phyloP scores from a whole-genome alignment of 768 basidiomycete genomes.

The Hortiboletus campestris region DNA sequence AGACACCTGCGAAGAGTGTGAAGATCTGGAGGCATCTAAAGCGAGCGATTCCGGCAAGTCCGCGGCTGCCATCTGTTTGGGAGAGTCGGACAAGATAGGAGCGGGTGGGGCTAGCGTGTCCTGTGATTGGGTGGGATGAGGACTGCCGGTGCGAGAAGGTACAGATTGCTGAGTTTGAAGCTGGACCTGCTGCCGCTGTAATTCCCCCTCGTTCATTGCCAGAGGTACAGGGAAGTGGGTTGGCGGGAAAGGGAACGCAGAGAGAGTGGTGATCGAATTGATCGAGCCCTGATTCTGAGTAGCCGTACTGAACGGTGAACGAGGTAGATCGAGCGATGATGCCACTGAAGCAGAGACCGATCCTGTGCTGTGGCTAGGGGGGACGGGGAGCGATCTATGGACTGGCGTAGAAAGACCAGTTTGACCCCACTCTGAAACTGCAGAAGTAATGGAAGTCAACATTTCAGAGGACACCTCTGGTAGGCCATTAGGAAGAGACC shows the following conservation, averaged over 20 bases:
- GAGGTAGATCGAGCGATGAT: conserved; percentile 22
- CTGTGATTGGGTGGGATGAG: conserved; percentile 6
- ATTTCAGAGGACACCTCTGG: conserved; percentile 17
- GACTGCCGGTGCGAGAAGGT: conserved; percentile 19
- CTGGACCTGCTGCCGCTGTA: conserved; percentile 25
- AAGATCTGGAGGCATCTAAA: conserved; percentile 1
- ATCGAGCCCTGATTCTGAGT: conserved; percentile 29
- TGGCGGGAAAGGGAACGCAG: conserved; percentile 72
- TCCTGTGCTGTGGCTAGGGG: conserved; percentile 16
- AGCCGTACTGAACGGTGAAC: conserved; percentile 19
- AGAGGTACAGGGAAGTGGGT: conserved; percentile 69
- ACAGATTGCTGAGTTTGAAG: conserved; percentile 18
- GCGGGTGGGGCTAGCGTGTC: background rate
- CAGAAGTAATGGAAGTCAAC: background rate
- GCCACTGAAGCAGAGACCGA: conserved; percentile 4
- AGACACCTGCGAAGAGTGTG: conserved; percentile 5
- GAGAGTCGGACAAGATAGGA: conserved; percentile 20
- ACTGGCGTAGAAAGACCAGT: conserved; percentile 17
- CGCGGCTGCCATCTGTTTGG: conserved; percentile 11
- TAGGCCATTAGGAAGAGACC: conserved; percentile 35
- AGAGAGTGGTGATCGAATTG: conserved; percentile 62
- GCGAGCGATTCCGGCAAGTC: conserved; percentile 4
- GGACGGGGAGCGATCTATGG: conserved; percentile 22
- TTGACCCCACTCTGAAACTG: conserved; percentile 33
- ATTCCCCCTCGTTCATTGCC: conserved; percentile 23